Percentiles rank a stretch among this genome's conserved stretches.
Conservation (phyloP, 75 land plant genomes). For the Larix kaempferi region DNA sequence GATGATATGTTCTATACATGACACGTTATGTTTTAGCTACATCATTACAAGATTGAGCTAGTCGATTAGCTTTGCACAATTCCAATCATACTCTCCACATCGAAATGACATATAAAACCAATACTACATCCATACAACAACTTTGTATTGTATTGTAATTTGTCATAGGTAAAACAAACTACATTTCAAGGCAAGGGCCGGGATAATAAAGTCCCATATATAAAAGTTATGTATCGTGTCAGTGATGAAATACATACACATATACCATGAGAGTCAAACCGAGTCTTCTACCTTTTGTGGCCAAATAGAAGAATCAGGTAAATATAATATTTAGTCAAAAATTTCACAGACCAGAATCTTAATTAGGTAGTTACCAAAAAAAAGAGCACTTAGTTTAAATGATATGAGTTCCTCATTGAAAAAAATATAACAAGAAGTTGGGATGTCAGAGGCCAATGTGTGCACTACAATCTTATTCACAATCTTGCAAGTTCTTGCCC, state of each 20-base stretch:
- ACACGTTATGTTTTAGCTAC: not conserved
- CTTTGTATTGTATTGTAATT: not conserved
- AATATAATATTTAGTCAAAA: not conserved
- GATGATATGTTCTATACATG: not conserved
- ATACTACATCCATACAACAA: not conserved
- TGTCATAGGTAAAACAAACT: not conserved
- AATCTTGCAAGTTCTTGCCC: slow-evolving; percentile 1
- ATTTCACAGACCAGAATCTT: not conserved
- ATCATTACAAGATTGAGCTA: not conserved
- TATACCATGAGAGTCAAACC: not conserved
- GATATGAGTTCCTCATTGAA: not conserved
- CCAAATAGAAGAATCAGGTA: not conserved
- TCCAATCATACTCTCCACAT: not conserved
- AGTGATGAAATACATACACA: not conserved
- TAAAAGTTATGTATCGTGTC: not conserved
- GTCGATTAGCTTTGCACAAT: not conserved
- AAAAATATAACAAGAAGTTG: not conserved
- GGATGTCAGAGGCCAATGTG: not conserved
- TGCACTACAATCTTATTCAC: not conserved
- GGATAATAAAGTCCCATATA: not conserved
- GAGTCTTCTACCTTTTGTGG: not conserved
- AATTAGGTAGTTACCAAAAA: not conserved
- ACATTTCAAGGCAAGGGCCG: not conserved
- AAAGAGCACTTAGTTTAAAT: not conserved
- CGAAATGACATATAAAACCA: not conserved